Evolutionary conservation across 345 rosid species (phyloP), one percentile per base, ranked within the genome.

Genomic region (Pseudoturritis turrita): DNA sequence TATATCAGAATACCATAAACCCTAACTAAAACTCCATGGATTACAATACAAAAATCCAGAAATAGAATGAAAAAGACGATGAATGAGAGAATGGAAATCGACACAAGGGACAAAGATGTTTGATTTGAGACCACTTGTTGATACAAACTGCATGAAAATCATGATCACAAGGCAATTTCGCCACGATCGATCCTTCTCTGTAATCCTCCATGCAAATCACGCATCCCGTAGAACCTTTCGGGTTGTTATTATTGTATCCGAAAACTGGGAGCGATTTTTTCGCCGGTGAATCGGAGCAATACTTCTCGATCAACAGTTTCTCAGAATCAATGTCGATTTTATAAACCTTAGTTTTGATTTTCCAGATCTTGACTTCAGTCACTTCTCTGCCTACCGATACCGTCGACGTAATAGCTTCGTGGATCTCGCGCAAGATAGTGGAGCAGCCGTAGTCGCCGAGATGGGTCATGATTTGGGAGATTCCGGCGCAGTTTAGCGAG

Each of bases 1-100:
- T 33, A 33, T 33, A 33, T 0, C 37, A 33, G 4, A 31, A 31
- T 33, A 3, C 10, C 86, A 80, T 80, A 88, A 86, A 79, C 82
- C 86, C 83, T 84, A 3, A 33, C 2, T 5, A 33, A 55, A 31
- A 0, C 35, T 10, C 2, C 4, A 5, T 31, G 35, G 7, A 31
- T 8, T 36, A 21, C 26, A 56, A 18, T 6, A 19, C 26, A 18
- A 3, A 22, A 35, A 36, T 3, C 57, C 70, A 31, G 5, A 17
- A 45, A 21, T 7, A 21, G 35, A 4, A 19, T 5, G 40, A 35
- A 33, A 22, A n/a, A 0, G 54, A 39, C 0, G 33, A 59, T 4
- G 14, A 23, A 39, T 0, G 18, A 33, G 44, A 33, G 21, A 21
- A 10, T 10, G 13, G 18, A 5, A 29, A 1, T 19, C 43, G 51